Conservation (phyloP, 139 green algal genomes). For the Asterochloris erici region DNA sequence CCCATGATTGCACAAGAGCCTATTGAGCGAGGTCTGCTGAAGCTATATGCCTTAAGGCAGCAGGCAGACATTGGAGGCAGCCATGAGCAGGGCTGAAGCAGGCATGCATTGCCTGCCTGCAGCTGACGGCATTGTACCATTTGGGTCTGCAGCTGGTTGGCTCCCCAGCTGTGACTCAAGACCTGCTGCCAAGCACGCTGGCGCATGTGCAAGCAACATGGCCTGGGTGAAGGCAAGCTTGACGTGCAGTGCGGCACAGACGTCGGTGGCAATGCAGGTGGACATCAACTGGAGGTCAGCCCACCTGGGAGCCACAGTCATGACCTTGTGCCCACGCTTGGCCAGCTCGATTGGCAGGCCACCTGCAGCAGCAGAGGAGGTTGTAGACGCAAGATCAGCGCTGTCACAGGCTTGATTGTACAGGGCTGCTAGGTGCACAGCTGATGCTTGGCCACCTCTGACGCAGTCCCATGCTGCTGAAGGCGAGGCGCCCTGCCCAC, state of each 20-base stretch:
- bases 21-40: neutral
- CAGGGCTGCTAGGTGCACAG: no score
- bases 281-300: neutral
- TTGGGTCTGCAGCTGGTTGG: neutral
- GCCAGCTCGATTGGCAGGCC: slow-evolving; percentile 82
- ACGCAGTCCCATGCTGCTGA: slow-evolving; percentile 52
- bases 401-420: no score
- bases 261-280: neutral
- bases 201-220: neutral
- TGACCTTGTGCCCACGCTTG: slow-evolving; percentile 93
- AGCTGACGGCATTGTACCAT: neutral
- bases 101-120: neutral
- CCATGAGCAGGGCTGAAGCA: neutral
- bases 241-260: neutral
- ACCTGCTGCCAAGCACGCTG: neutral
- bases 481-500: no score
- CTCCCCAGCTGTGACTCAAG: neutral
- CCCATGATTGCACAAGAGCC: neutral
- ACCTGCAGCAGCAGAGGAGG: slow-evolving; percentile 54
- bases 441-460: no score
- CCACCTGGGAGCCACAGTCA: slow-evolving; percentile 88
- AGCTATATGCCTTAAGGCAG: neutral
- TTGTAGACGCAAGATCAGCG: no score
- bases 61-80: neutral
- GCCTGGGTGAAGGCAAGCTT: neutral